A percentile compares a stretch with the other conserved stretches of the same genome.
phyloP scores from a whole-genome alignment of 2,329 filamentous ascomycete genomes.

The Trichothecium sympodiale region DNA sequence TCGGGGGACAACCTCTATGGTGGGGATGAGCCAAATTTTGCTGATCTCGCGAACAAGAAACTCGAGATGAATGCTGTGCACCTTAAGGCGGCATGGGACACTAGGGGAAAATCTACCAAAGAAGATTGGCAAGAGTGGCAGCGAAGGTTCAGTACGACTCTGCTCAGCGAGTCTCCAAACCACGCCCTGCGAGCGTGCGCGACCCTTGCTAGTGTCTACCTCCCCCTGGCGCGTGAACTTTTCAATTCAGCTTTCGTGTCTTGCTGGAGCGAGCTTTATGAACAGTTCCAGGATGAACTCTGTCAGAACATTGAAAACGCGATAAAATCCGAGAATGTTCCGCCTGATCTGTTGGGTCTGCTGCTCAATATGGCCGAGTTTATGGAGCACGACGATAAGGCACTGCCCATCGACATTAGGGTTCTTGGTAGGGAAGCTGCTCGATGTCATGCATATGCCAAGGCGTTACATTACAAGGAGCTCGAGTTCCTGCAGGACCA shows the following conservation, averaged over 20 bases:
- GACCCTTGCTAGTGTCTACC: conserved; percentile 79
- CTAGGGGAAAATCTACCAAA: conserved; percentile 89
- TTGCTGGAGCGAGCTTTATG: conserved; percentile 96
- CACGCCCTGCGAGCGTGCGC: conserved; percentile 91
- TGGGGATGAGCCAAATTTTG: conserved; percentile 68
- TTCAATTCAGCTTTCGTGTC: conserved; percentile 99
- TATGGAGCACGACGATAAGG: conserved; percentile 99
- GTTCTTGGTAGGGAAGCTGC: conserved; percentile 90
- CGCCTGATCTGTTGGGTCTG: conserved; percentile 87
- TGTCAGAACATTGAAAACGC: conserved; percentile 93
- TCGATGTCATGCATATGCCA: conserved; percentile 95
- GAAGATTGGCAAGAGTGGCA: conserved; percentile 99
- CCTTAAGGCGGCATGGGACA: conserved; percentile 94
- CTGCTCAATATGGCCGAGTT: conserved; percentile 95
- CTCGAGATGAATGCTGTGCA: conserved; percentile 96
- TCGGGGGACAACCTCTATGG: conserved; percentile 57
- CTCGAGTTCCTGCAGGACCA: conserved; percentile 97
- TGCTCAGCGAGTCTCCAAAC: conserved; percentile 90
- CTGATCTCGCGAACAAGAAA: conserved; percentile 84
- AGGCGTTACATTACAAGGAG: conserved; percentile 97
- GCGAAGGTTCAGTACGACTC: conserved; percentile 86
- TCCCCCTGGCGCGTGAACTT: conserved; percentile 80
- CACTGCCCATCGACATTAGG: conserved; percentile 91
- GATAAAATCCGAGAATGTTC: conserved; percentile 89
- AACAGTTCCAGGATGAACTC: conserved; percentile 92